A percentile compares a stretch with the other conserved stretches of the same genome.
Evolutionary conservation across 164 flowering plant species (phyloP).

Genomic region (Vitis amurensis): DNA sequence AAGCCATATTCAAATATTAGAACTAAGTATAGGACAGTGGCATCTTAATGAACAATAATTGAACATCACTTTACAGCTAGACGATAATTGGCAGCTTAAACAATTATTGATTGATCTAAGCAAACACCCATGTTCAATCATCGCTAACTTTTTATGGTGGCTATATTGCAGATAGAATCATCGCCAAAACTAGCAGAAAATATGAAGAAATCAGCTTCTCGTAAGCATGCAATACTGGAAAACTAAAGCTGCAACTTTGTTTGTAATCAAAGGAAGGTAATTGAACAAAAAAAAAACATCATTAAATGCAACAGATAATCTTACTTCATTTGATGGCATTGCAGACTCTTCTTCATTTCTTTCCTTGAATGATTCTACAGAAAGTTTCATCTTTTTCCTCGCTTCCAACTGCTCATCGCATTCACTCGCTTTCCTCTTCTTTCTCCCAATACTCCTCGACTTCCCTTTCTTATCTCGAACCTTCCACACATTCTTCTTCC

Average conservation of each 20-base stretch:
- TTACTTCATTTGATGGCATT: constrained; percentile 20
- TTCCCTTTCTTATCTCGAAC: constrained; percentile 64
- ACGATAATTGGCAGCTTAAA: no score
- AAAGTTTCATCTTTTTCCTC: not conserved
- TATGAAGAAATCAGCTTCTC: not conserved
- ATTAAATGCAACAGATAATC: constrained; percentile 1
- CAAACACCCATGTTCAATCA: not conserved
- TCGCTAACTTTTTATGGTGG: no score
- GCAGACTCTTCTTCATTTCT: constrained; percentile 16
- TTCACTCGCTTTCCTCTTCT: constrained; percentile 46
- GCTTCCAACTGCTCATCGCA: constrained; percentile 4
- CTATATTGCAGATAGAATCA: not conserved
- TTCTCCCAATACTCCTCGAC: constrained; percentile 25
- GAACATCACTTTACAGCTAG: no score
- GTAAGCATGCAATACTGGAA: not conserved
- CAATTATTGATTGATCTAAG: not conserved
- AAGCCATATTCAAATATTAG: not conserved
- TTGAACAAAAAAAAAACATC: not conserved
- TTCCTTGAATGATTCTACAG: constrained; percentile 2
- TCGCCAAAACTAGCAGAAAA: not conserved
- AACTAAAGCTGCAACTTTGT: not conserved
- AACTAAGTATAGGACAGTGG: not conserved
- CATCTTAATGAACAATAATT: not conserved
- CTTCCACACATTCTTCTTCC: constrained; percentile 82
- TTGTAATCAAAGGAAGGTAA: not conserved